Conservation (phyloP, 805 yeast species). For the Yamadazyma philogaea region DNA sequence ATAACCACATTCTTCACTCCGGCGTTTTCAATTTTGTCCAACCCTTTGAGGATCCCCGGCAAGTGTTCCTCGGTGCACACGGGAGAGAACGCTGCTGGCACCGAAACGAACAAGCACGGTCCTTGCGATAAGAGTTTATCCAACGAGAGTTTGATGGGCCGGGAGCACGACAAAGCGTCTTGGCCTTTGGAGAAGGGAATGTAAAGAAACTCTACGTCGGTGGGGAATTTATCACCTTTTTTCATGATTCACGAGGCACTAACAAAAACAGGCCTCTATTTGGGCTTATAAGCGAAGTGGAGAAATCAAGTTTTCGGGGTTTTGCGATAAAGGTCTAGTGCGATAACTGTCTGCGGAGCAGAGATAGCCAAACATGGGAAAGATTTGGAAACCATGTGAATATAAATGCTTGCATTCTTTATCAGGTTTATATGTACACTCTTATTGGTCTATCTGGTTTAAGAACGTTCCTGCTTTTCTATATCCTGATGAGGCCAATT, state of each 20-base stretch:
- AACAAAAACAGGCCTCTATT: too few relatives aligned
- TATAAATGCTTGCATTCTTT: too few relatives aligned
- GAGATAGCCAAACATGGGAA: too few relatives aligned
- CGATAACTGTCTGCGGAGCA: too few relatives aligned
- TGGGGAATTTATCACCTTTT: conserved; percentile 34
- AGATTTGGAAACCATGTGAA: too few relatives aligned
- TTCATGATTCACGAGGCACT: too few relatives aligned
- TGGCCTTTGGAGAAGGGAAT: conserved; percentile 33
- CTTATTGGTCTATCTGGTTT: too few relatives aligned
- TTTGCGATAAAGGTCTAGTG: too few relatives aligned
- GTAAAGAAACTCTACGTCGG: conserved; percentile 31
- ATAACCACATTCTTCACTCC: conserved; percentile 32
- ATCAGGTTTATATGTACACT: too few relatives aligned
- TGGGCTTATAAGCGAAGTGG: background rate
- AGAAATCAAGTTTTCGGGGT: background rate
- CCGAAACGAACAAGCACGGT: conserved; percentile 34
- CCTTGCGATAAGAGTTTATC: conserved; percentile 29
- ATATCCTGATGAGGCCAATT: too few relatives aligned
- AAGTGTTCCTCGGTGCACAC: conserved; percentile 44
- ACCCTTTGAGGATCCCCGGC: conserved; percentile 34
- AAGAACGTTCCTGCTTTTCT: too few relatives aligned
- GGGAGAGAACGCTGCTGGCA: conserved; percentile 47
- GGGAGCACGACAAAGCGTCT: conserved; percentile 33
- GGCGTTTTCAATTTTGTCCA: conserved; percentile 26
- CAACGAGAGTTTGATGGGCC: conserved; percentile 32